These are phyloP conservation scores for Suillus subaureus DNA, from an alignment of 768 basidiomycete genomes.

Conservation along the genomic window DNA sequence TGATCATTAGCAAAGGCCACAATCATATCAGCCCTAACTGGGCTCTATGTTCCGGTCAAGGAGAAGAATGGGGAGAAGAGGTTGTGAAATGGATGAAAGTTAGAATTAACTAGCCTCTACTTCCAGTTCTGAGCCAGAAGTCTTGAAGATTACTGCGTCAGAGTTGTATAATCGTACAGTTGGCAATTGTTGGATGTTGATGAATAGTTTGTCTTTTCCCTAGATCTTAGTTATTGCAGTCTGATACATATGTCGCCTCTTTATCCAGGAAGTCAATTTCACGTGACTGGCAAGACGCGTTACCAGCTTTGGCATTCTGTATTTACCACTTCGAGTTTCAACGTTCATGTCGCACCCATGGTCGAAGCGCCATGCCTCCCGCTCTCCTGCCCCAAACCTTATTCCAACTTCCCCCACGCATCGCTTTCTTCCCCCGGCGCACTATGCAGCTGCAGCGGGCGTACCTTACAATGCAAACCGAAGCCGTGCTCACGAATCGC, in stretches of 20 bases:
- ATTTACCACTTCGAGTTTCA: not conserved
- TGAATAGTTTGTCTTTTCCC: not conserved
- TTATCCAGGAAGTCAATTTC: not conserved
- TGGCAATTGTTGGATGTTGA: not conserved
- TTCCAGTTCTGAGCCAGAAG: not conserved
- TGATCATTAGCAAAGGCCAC: slow-evolving; percentile 50
- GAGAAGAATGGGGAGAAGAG: slow-evolving; percentile 63
- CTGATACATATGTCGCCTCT: no score
- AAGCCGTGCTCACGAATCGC: slow-evolving; percentile 3
- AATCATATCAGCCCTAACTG: slow-evolving; percentile 64
- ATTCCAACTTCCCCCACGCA: slow-evolving; percentile 33
- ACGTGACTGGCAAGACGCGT: slow-evolving; percentile 4
- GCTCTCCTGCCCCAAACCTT: slow-evolving; percentile 41
- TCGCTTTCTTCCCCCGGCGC: slow-evolving; percentile 54
- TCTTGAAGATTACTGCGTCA: not conserved
- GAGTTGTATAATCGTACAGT: not conserved
- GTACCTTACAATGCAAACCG: slow-evolving; percentile 21
- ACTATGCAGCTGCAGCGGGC: slow-evolving; percentile 57
- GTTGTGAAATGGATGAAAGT: slow-evolving; percentile 39
- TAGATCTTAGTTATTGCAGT: not conserved
- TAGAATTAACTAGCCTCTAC: slow-evolving; percentile 10
- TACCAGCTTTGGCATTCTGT: not conserved
- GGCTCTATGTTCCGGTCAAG: slow-evolving; percentile 54
- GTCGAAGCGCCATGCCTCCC: slow-evolving; percentile 37
- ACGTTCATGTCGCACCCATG: slow-evolving; percentile 16